These are phyloP conservation scores for Lumnitzera racemosa DNA, from an alignment of 345 rosid species.

Conservation along the genomic window DNA sequence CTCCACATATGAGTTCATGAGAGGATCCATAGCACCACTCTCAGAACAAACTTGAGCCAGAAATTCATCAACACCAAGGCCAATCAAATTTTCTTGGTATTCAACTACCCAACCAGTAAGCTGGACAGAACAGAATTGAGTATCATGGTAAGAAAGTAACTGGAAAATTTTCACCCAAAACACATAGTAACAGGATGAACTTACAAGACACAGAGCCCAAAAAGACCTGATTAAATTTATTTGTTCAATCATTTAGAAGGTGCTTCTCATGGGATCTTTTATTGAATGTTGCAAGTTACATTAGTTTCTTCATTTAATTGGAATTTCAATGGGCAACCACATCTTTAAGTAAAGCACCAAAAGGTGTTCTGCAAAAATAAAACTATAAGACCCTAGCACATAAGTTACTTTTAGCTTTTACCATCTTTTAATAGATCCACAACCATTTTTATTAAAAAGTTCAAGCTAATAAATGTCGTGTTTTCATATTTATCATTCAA, in stretches of 20 bases:
- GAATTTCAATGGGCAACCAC: no score
- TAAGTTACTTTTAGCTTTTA: no score
- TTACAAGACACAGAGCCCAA: background rate
- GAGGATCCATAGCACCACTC: constrained; percentile 99
- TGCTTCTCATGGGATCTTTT: no score
- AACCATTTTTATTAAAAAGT: no score
- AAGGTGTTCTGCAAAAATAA: no score
- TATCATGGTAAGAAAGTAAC: constrained; percentile 9
- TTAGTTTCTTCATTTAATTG: background rate
- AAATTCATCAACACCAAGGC: constrained; percentile 97
- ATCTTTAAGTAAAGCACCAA: no score
- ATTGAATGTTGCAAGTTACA: no score
- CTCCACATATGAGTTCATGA: constrained; percentile 96
- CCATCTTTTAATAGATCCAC: no score
- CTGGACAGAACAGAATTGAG: constrained; percentile 31
- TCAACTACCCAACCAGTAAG: constrained; percentile 99
- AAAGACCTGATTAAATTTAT: background rate
- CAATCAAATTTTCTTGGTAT: constrained; percentile 93
- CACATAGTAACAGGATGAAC: background rate
- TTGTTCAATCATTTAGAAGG: no score
- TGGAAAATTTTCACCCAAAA: background rate
- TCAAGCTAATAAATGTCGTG: no score
- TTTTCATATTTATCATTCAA: no score
- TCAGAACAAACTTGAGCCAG: constrained; percentile 99
- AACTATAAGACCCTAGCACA: no score